Evolutionary conservation across 306 rosid species (phyloP).

Genomic region (Geum urbanum): DNA sequence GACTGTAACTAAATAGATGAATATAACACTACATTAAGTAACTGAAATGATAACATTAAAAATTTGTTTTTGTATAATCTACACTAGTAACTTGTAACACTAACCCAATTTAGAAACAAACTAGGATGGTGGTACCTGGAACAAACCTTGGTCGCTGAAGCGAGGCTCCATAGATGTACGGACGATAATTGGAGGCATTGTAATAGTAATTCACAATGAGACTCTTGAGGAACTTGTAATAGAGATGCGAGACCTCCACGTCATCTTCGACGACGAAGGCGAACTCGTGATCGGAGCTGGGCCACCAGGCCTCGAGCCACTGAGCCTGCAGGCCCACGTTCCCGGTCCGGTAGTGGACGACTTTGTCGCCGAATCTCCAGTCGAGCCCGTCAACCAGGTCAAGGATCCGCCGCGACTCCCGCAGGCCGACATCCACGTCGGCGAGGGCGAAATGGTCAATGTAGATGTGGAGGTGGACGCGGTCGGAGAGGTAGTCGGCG

Average conservation of each 20-base stretch:
- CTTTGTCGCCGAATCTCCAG: slow-evolving; percentile 79
- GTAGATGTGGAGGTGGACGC: slow-evolving; percentile 66
- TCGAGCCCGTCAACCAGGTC: slow-evolving; percentile 58
- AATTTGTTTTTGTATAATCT: neutral
- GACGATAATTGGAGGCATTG: slow-evolving; percentile 66
- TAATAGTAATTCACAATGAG: slow-evolving; percentile 73
- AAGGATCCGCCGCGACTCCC: slow-evolving; percentile 55
- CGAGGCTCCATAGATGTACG: slow-evolving; percentile 74
- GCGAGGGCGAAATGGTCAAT: slow-evolving; percentile 51
- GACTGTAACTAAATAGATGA: no score
- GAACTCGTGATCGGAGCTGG: slow-evolving; percentile 68
- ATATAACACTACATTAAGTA: no score
- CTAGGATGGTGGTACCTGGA: slow-evolving; percentile 63
- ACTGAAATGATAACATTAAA: neutral
- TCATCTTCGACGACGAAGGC: slow-evolving; percentile 86
- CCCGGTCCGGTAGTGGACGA: slow-evolving; percentile 66
- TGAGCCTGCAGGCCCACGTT: slow-evolving; percentile 92
- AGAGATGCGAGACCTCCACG: slow-evolving; percentile 80
- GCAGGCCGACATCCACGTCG: slow-evolving; percentile 33
- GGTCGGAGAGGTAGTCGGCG: slow-evolving; percentile 79
- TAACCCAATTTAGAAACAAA: no score
- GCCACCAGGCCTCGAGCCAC: slow-evolving; percentile 99
- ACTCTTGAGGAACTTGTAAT: slow-evolving; percentile 60
- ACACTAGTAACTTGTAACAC: neutral
- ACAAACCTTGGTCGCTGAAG: slow-evolving; percentile 97